Evolutionary conservation across 805 yeast species (phyloP), one percentile per base, ranked within the genome.

Genomic region (Schizosaccharomyces japonicus): DNA sequence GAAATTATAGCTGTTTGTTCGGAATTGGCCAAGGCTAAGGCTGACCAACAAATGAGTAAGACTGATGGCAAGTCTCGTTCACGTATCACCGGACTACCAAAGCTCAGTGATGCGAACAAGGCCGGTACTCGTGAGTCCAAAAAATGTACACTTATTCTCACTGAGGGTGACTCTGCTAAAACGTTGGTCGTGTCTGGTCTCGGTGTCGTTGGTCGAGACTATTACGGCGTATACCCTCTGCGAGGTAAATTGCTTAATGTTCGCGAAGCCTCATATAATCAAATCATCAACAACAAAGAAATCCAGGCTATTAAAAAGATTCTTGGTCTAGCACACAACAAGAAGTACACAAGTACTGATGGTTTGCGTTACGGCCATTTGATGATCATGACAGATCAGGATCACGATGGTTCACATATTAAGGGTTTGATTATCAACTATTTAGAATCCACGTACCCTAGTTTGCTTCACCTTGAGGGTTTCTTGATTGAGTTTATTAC

Each of bases 341-440:
- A 83, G 63, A 68, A 67, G 39, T 90, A 90, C 59, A 76, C 75
- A 19, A 78, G 76, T 53, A 67, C 80, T 13, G 72, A 72, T 49
- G 75, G 78, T 3, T 66, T 90, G 52, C 75, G 98, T 60, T 90
- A 90, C 58, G 98, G 98, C 32, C 94, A 84, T 60, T 72, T 90
- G 47, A 90, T 90, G 96, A 84, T 90, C 59, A 90, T 90, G 96
- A 84, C 98, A 5, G 98, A 90, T 79, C 98, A 90, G 65, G 98
- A 90, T 82, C 94, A 85, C 56, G 98, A 90, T 70, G 98, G 98
- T 51, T 80, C 94, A 15, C 98, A 90, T 66, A 90, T 90, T 60
- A 90, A 90, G 60, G 98, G 98, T 53, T 70, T 90, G 54, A 73
- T 90, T 50, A 90, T 90, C 57, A 90, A 90, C 60, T 90, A 90